Evolutionary conservation across 2,329 filamentous ascomycete species (phyloP).

Genomic region (Colletotrichum sp.): DNA sequence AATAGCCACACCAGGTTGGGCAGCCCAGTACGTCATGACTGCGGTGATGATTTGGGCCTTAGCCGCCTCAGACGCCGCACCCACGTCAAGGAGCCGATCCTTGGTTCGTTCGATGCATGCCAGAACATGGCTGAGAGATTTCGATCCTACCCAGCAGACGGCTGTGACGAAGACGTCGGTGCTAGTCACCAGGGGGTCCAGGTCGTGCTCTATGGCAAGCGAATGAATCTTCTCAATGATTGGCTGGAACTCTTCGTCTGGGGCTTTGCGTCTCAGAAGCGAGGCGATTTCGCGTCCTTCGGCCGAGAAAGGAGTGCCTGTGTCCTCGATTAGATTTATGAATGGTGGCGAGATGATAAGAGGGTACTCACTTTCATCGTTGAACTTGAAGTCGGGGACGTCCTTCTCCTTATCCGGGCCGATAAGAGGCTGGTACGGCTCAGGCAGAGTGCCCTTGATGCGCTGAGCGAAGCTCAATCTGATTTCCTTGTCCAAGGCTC

Average conservation of each 20-base stretch:
- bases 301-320: constrained; percentile 78
- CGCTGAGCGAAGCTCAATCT: constrained; percentile 94
- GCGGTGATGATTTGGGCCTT: constrained; percentile 88
- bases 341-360: neutral
- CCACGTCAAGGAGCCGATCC: constrained; percentile 81
- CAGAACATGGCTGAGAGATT: constrained; percentile 93
- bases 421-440: constrained; percentile 81
- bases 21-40: constrained; percentile 91
- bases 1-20: constrained; percentile 89
- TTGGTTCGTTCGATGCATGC: constrained; percentile 96
- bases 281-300: constrained; percentile 84
- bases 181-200: constrained; percentile 83
- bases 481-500: constrained; percentile 94
- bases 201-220: constrained; percentile 70
- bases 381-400: constrained; percentile 94
- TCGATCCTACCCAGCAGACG: constrained; percentile 91
- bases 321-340: constrained; percentile 20
- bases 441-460: constrained; percentile 90
- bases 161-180: constrained; percentile 94
- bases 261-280: constrained; percentile 81
- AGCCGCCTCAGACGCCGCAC: constrained; percentile 74
- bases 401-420: constrained; percentile 90
- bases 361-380: constrained; percentile 66
- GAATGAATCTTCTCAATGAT: constrained; percentile 81
- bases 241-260: constrained; percentile 85